Percentiles rank a stretch among this genome's conserved stretches.
Evolutionary conservation across 768 basidiomycete species (phyloP).

Genomic region (Neoboletus magnificus): DNA sequence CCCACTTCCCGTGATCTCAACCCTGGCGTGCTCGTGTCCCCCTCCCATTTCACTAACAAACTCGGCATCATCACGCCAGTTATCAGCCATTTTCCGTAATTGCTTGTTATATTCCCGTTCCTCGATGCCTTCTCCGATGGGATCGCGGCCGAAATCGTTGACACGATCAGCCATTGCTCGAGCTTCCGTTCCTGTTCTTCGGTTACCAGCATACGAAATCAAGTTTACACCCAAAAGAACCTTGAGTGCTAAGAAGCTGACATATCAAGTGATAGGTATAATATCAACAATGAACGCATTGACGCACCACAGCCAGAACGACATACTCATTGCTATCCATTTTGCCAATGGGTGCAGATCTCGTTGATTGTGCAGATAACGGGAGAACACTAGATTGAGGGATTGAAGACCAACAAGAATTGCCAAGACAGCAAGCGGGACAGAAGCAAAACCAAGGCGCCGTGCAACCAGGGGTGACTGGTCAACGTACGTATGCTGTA

Average conservation of each 20-base stretch:
- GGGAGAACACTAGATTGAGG: slow-evolving; percentile 54
- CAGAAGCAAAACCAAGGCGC: slow-evolving; percentile 87
- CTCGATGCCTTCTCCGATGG: slow-evolving; percentile 86
- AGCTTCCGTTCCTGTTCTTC: slow-evolving; percentile 74
- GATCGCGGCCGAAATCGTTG: slow-evolving; percentile 87
- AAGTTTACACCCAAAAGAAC: slow-evolving; percentile 89
- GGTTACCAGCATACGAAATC: slow-evolving; percentile 74
- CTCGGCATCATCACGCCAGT: slow-evolving; percentile 63
- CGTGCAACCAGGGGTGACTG: slow-evolving; percentile 94
- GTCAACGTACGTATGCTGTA: slow-evolving; percentile 85
- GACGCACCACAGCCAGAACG: slow-evolving; percentile 84
- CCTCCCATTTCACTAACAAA: slow-evolving; percentile 74
- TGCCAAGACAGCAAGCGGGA: slow-evolving; percentile 84
- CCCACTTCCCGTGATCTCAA: slow-evolving; percentile 25
- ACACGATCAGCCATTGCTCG: slow-evolving; percentile 70
- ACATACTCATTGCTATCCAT: slow-evolving; percentile 59
- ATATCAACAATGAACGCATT: slow-evolving; percentile 22
- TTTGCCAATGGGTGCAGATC: slow-evolving; percentile 45
- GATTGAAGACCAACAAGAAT: slow-evolving; percentile 77
- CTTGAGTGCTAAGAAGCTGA: slow-evolving; percentile 83
- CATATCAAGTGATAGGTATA: not conserved
- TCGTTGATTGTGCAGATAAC: slow-evolving; percentile 39
- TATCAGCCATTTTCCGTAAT: slow-evolving; percentile 68
- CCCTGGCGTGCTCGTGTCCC: slow-evolving; percentile 16
- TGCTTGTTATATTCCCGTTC: slow-evolving; percentile 87